Base-by-base conservation (phyloP, 306 rosid species). In the Trifolium subterraneum region DNA sequence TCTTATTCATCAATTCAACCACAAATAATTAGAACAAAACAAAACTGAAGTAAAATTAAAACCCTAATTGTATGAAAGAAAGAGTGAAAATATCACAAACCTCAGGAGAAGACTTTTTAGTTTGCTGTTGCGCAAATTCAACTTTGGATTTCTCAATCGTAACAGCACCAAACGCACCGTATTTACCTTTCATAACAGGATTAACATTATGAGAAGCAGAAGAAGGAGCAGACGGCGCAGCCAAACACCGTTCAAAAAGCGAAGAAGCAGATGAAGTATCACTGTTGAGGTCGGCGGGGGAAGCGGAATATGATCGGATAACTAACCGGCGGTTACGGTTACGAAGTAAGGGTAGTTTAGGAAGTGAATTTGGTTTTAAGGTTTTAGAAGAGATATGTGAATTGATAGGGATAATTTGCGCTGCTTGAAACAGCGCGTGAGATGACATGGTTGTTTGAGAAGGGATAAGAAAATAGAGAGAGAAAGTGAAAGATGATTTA, bases 61-160 rank as follows among this genome's bases (percentile, higher is more conserved):
- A 80, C 66, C 56, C 81, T 69, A 54, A 82, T 18, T 74, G 1
- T 8, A 16, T 5, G 5, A 27, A 1, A 36, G 33, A 55, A 48
- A 10, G 8, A 27, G 31, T 7, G 2, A 15, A 27, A 25, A 41
- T 18, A 50, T 14, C 14, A 84, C 83, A 42, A 59, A 86, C 99
- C 96, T 94, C 90, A 12, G 96, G 96, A 68, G 92, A 76, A 59
- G 96, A 84, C 84, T 10, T 60, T 31, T 22, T 66, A 13, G 90
- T 77, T 71, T 92, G 92, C 87, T 90, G 85, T 86, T 92, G 95
- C 8, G 93, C 2, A 31, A 79, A 8, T 79, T 94, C 95, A 31
- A 94, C 89, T 84, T 94, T 94, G 1, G 90, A 81, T 84, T 94
- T 94, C 83, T 94, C 99, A 70, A 94, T 84, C 10, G 99, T 94